Base-by-base conservation (phyloP, 805 yeast species). In the Dipodascus geniculatus region DNA sequence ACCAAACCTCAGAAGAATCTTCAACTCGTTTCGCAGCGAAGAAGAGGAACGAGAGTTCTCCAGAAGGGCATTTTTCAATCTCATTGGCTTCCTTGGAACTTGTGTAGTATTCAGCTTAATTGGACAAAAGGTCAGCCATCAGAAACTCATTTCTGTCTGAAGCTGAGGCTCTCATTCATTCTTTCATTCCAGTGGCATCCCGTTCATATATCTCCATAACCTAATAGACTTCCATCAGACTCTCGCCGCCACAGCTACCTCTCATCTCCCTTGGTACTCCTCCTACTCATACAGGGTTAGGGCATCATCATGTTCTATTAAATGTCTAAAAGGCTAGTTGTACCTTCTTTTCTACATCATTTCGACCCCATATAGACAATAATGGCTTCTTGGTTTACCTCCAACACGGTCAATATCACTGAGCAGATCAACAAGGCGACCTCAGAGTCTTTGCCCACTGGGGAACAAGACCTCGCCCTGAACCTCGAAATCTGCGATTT, bases 401-500 rank as follows among this genome's bases (percentile, higher is more conserved):
- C 63, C 8, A 38, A 6, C 6, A 6, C 44, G 6, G 44, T 38
- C 1, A 77, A 89, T 0, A 73, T 89, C 63, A 86, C 89, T 49
- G 76, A 78, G 22, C 96, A 89, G 67, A 85, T 89, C 55, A 89
- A 90, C 65, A 82, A 80, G 35, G 61, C 96, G 17, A 87, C 96
- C 0, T 83, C 90, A 42, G 96, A 87, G 66, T 73, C 85, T n/a
- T 84, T 90, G 49, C 97, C 97, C 3, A 81, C 84, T 63, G 97
- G 97, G 1, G 96, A 90, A 63, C 75, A 85, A 49, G 96, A 90
- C 62, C 63, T 72, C 22, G 73, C 79, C 14, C 70, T 75, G 49
- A 89, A 91, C 11, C 73, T 93, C 55, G 98, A 93, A 64, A 78
- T 91, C 53, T 85, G 96, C 51, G 99, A 93, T 66, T 65, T 82